Evolutionary conservation across 768 basidiomycete genomes (phyloP), one percentile per base, ranked within the genome.

Genomic region (Boletus fagicola): DNA sequence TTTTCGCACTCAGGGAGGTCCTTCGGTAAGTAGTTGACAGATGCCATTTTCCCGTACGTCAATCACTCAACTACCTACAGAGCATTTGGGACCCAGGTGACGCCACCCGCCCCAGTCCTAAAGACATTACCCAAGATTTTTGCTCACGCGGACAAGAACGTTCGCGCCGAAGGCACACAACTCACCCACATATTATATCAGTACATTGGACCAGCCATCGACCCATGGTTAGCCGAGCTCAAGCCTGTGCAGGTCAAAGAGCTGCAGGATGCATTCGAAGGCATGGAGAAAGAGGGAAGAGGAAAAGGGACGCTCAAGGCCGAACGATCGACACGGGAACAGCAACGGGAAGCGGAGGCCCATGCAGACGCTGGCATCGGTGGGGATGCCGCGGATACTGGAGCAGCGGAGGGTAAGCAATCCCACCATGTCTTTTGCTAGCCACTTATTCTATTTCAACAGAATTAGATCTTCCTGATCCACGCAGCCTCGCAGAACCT

Each of bases 191-290:
- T 77, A 0, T 73, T 98, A 8, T 96, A 98, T 77, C 87, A 90
- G 57, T 94, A 86, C 70, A 85, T 98, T 53, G 96, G 92, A 60
- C 65, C 84, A 51, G 86, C 85, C 1, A 88, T 99, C 58, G 87
- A 94, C 53, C 83, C 92, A 47, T 92, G 86, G 78, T 76, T 99
- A 22, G 76, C 83, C 22, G 95, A 98, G 58, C 80, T 99, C 59
- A 99, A 99, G 70, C 94, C 96, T 2, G 94, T 99, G 4, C 97
- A 98, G 72, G 85, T 96, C 43, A 94, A 97, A 71, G 97, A 99
- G 65, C 72, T 99, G 65, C 92, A 92, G 65, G 96, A 98, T 67
- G 80, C 85, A 0, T 99, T 96, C 67, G 92, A 92, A 54, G 76
- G 71, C 22, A 76, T 96, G 79, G 92, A 95, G 65, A 85, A 83